Base-by-base conservation (phyloP, 2,329 filamentous ascomycete species). In the Phialophora macrospora region DNA sequence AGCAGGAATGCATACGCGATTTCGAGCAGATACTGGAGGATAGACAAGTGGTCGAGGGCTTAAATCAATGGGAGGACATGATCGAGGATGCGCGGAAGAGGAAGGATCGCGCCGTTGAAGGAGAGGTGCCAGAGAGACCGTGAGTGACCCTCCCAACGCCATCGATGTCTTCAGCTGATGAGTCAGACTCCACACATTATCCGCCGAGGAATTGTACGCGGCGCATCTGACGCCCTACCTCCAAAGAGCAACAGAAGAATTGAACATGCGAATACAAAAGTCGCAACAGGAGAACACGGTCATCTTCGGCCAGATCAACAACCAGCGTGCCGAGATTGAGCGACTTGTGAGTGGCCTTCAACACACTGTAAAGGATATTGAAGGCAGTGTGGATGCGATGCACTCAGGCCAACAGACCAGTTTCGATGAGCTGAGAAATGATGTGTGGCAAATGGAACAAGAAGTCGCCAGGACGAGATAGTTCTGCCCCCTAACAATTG, bases 61-160 rank as follows among this genome's bases (percentile, higher is more conserved):
- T 89, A 68, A 89, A 89, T 73, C 84, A 85, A 62, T 77, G 89
- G 68, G 87, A 89, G 73, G 77, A 81, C 44, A 77, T 87, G 68
- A 82, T 89, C 30, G 82, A 82, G 30, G 86, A 88, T 68, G 87
- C 86, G 11, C 83, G 81, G 71, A 74, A 76, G 69, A 78, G 85
- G 69, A 86, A 81, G 74, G 80, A 80, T 72, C 80, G 74, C 41
- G 62, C 63, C 14, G 66, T 71, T 12, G 64, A 68, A 34, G 70
- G 67, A 26, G 69, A 70, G 17, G 56, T 65, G 28, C 64, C 70
- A 14, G 55, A 54, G 48, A 68, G 67, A 65, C 62, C 65, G 66
- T 72, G 46, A 66, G 57, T 60, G 32, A 12, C 24, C 4, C 46
- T 49, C 26, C 55, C 5, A 4, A 30, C 3, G 26, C 14, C 46